Conservation (phyloP, 2,329 filamentous ascomycete species). For the Fusarium sp. region DNA sequence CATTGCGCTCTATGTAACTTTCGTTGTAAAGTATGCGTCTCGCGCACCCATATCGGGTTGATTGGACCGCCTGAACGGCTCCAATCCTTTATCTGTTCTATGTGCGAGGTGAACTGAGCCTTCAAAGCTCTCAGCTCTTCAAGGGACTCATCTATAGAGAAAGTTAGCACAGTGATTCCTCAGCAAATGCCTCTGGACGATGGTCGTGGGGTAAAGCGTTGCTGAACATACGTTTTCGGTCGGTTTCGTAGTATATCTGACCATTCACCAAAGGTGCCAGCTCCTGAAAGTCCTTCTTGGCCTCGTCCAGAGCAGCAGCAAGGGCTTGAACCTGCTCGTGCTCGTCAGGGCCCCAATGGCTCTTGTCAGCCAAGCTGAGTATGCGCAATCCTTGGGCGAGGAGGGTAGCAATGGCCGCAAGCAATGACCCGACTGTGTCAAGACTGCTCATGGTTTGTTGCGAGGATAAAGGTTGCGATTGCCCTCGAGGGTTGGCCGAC, state of each 20-base stretch:
- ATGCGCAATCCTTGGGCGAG: constrained; percentile 66
- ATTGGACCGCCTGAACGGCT: constrained; percentile 65
- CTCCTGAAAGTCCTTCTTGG: constrained; percentile 71
- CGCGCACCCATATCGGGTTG: constrained; percentile 66
- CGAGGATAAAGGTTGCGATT: constrained; percentile 26
- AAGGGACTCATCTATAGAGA: constrained; percentile 62
- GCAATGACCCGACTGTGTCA: constrained; percentile 68
- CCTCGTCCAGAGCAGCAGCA: constrained; percentile 67
- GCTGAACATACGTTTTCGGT: constrained; percentile 59
- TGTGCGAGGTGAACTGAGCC: constrained; percentile 60
- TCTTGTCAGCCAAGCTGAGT: constrained; percentile 68
- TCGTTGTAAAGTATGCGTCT: constrained; percentile 61
- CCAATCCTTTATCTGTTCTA: constrained; percentile 67
- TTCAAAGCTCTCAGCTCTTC: constrained; percentile 62
- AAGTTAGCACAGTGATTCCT: constrained; percentile 11
- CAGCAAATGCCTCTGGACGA: neutral
- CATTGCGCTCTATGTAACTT: constrained; percentile 70
- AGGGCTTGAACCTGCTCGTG: constrained; percentile 68
- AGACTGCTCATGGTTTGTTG: constrained; percentile 53
- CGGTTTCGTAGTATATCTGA: constrained; percentile 68
- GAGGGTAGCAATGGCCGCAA: constrained; percentile 68
- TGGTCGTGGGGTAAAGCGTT: neutral
- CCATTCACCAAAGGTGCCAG: constrained; percentile 67
- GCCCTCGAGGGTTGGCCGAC: constrained; percentile 11
- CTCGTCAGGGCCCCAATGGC: constrained; percentile 69